Evolutionary conservation across 2,329 filamentous ascomycete species (phyloP).

Genomic region (Boeremia exigua): DNA sequence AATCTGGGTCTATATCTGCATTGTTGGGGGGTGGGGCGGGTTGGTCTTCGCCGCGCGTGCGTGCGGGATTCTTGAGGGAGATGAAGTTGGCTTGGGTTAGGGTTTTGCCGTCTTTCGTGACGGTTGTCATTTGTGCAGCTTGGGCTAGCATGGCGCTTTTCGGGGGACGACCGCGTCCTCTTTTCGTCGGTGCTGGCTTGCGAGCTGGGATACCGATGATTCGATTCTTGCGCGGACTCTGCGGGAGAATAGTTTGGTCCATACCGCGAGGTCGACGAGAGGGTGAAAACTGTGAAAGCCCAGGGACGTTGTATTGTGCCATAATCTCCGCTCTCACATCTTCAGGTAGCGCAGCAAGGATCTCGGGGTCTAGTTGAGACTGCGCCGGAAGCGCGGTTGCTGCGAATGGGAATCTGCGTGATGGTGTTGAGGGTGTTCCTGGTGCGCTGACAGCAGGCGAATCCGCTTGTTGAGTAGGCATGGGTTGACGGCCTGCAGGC

Average conservation of each 20-base stretch:
- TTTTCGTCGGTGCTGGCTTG: constrained; percentile 69
- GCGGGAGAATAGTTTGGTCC: constrained; percentile 43
- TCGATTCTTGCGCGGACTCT: constrained; percentile 60
- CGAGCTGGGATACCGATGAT: constrained; percentile 57
- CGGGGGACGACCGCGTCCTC: constrained; percentile 63
- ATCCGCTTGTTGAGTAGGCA: neutral
- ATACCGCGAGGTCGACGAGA: constrained; percentile 45
- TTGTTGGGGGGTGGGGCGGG: neutral
- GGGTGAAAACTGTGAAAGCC: constrained; percentile 33
- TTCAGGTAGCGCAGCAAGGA: constrained; percentile 80
- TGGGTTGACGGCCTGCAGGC: constrained; percentile 17
- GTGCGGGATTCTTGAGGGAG: constrained; percentile 40
- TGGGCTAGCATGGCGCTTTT: constrained; percentile 49
- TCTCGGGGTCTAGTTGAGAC: constrained; percentile 83
- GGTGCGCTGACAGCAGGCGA: neutral
- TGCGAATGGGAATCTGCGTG: constrained; percentile 30
- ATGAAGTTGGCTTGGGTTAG: constrained; percentile 78
- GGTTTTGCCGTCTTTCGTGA: constrained; percentile 36
- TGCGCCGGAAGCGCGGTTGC: constrained; percentile 62
- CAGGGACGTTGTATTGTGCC: constrained; percentile 64
- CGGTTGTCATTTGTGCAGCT: constrained; percentile 58
- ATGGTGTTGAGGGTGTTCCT: constrained; percentile 19
- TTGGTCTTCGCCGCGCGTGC: neutral
- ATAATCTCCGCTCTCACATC: constrained; percentile 87
- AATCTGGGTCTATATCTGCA: constrained; percentile 58